Evolutionary conservation across 1,284 basidiomycete genomes (phyloP), one percentile per base, ranked within the genome.

Genomic region (Hypsizygus ulmarius): DNA sequence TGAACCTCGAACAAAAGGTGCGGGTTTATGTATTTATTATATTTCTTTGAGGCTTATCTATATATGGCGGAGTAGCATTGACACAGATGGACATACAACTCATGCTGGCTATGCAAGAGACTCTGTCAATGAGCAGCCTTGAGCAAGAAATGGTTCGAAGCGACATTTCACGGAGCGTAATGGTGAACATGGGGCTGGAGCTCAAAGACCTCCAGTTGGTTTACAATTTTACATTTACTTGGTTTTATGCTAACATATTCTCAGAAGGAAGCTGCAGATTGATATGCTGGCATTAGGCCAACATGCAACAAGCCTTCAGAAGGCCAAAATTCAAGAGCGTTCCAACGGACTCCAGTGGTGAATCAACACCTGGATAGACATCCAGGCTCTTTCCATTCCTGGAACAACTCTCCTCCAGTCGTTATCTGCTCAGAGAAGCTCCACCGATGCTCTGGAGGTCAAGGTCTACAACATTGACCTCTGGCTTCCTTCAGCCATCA

Each of bases 321-420:
- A 42, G 14, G 52, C 57, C 1, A 30, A n/a, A 12, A 10, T 52
- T 16, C 47, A 45, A 18, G 50, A 53, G 19, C 37, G 45, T 2
- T 52, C 46, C 5, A 55, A 55, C 27, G 36, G 33, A 10, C 47
- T 56, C 1, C 46, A 44, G 3, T 41, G 53, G 5, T 47, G 43
- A 36, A 55, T 57, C 10, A 37, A 39, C 12, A 16, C 47, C 2
- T 59, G 55, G 55, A 51, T 43, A 12, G 52, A 53, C 4, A 16
- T 39, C 5, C 55, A 59, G 33, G 33, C 37, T 6, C 14, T 54
- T 11, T 50, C 54, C 44, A 51, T 59, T n/a, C 55, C 55, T 0
- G 32, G 30, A 9, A 18, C 53, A 8, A n/a, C 15, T 3, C 8
- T 52, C 1, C 2, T 47, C 3, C 50, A 44, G 3, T 4, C 21